phyloP scores from a whole-genome alignment of 2,329 filamentous ascomycete genomes.

The Trichoderma sp. region DNA sequence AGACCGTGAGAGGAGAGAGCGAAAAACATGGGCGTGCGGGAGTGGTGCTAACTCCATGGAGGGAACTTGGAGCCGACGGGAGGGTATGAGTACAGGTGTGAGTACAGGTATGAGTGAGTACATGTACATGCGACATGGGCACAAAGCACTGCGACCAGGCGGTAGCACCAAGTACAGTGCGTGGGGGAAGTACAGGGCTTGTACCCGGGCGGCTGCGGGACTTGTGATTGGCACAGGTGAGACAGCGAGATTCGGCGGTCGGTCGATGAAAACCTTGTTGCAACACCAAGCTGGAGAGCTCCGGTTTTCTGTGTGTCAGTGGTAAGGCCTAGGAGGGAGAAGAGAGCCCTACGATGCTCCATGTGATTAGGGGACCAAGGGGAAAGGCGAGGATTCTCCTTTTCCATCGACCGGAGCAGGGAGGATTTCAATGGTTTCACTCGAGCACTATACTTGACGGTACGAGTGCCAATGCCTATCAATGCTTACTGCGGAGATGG shows the following conservation, averaged over 20 bases:
- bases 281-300: not conserved
- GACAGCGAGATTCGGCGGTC: conserved; percentile 9
- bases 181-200: not conserved
- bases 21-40: not conserved
- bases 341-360: not conserved
- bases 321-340: not conserved
- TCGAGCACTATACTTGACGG: not conserved
- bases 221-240: conserved; percentile 3
- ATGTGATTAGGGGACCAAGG: not conserved
- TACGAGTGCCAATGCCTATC: not conserved
- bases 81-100: not conserved
- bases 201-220: not conserved
- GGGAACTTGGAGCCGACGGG: not conserved
- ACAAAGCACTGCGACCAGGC: not conserved
- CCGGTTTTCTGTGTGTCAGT: not conserved
- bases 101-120: too few relatives aligned
- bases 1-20: not conserved
- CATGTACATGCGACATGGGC: not conserved
- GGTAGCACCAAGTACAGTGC: conserved; percentile 5
- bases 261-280: conserved; percentile 10
- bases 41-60: not conserved
- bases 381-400: not conserved
- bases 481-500: not conserved
- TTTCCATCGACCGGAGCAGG: not conserved
- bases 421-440: not conserved